Conservation (phyloP, 257 asterid species). For the Handroanthus guayacan region DNA sequence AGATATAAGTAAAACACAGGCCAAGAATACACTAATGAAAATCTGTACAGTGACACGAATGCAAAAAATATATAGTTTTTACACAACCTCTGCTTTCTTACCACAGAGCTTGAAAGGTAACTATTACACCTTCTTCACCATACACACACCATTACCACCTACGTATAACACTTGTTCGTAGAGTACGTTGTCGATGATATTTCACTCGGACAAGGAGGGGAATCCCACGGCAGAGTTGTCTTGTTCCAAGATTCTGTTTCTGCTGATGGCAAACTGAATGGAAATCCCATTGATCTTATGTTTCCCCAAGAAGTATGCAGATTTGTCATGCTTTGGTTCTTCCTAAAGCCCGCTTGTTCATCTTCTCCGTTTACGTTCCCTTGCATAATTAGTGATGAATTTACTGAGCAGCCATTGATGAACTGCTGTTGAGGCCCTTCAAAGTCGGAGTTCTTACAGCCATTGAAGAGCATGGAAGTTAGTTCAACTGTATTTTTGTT, state of each 20-base stretch:
- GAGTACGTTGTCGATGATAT: conserved; percentile 64
- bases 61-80: conserved; percentile 31
- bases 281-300: conserved; percentile 55
- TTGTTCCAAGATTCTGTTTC: conserved; percentile 41
- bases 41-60: conserved; percentile 41
- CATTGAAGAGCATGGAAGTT: conserved; percentile 45
- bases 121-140: conserved; percentile 26
- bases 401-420: conserved; percentile 37
- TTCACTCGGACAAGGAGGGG: conserved; percentile 70
- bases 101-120: conserved; percentile 37
- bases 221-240: conserved; percentile 56
- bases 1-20: neutral
- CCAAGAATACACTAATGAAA: neutral
- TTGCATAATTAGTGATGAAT: conserved; percentile 49
- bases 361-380: conserved; percentile 21
- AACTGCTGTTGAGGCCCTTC: conserved; percentile 50
- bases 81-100: conserved; percentile 33
- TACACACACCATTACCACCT: neutral
- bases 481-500: conserved; percentile 45
- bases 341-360: conserved; percentile 35
- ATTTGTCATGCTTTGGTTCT: conserved; percentile 13
- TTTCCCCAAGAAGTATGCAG: conserved; percentile 44
- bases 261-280: conserved; percentile 54
- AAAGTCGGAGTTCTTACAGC: conserved; percentile 37
- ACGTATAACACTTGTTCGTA: conserved; percentile 55